These are phyloP conservation scores for Lavandula angustifolia DNA, from an alignment of 257 asterid genomes.

Conservation along the genomic window DNA sequence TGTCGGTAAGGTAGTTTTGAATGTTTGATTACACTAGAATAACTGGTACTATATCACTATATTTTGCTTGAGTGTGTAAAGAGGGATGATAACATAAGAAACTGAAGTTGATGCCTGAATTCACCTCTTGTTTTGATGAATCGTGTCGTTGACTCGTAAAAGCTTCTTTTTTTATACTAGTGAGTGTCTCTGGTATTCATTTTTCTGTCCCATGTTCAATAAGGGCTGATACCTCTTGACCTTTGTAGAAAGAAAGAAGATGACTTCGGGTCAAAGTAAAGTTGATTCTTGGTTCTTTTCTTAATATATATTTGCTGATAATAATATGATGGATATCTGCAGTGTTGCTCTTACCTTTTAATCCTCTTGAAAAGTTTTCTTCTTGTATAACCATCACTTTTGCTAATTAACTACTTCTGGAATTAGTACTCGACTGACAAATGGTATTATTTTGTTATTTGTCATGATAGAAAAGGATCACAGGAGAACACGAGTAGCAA, in stretches of 20 bases:
- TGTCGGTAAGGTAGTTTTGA: too few species aligned
- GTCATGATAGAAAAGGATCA: slow-evolving; percentile 63
- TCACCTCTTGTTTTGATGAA: background rate
- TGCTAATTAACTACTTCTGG: slow-evolving; percentile 1
- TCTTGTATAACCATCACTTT: background rate
- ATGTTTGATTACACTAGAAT: too few species aligned
- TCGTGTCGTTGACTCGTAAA: background rate
- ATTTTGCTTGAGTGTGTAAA: too few species aligned
- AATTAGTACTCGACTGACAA: slow-evolving; percentile 19
- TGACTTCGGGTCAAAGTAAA: background rate
- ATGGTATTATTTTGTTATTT: slow-evolving; percentile 11
- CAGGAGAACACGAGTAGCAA: slow-evolving; percentile 81
- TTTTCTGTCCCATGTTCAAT: background rate
- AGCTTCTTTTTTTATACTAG: background rate
- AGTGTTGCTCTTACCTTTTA: background rate
- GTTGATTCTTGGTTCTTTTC: background rate
- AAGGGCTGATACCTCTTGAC: background rate
- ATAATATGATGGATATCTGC: background rate
- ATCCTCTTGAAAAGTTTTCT: background rate
- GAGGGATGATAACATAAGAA: background rate
- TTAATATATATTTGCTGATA: background rate
- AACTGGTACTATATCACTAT: too few species aligned
- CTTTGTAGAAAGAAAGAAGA: background rate
- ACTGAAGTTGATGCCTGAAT: background rate
- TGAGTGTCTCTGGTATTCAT: background rate